Conservation (phyloP, 2,329 filamentous ascomycete genomes). For the Trichoderma pleuroti region DNA sequence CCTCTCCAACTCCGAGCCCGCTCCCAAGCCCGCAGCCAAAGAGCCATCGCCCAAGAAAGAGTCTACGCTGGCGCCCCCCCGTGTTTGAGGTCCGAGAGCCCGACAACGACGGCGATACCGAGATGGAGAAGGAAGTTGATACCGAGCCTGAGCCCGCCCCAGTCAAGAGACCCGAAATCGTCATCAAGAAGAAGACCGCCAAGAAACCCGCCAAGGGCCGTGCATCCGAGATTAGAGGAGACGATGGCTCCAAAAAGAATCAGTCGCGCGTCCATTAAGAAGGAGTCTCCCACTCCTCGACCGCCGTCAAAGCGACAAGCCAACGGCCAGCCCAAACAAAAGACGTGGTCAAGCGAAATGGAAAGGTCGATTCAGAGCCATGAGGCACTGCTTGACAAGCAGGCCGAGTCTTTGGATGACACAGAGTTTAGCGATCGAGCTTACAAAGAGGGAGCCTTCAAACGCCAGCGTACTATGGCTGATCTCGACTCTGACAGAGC, state of each 20-base stretch:
- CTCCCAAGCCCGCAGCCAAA: conserved; percentile 45
- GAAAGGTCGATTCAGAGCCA: conserved; percentile 40
- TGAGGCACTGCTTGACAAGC: conserved; percentile 42
- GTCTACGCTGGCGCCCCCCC: conserved; percentile 27
- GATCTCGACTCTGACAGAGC: conserved; percentile 60
- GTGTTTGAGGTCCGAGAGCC: conserved; percentile 34
- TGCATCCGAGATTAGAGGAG: conserved; percentile 49
- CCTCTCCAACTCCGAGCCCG: conserved; percentile 72
- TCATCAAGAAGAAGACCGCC: conserved; percentile 30
- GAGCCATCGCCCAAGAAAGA: conserved; percentile 22
- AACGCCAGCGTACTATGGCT: conserved; percentile 66
- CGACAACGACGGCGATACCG: conserved; percentile 31
- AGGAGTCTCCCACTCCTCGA: conserved; percentile 46
- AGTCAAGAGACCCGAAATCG: conserved; percentile 27
- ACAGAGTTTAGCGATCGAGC: conserved; percentile 42
- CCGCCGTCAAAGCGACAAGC: conserved; percentile 56
- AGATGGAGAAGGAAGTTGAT: conserved; percentile 36
- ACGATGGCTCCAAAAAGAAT: conserved; percentile 46
- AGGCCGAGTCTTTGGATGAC: conserved; percentile 45
- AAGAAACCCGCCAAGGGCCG: conserved; percentile 48
- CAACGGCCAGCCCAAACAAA: conserved; percentile 57
- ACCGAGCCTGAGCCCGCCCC: conserved; percentile 32
- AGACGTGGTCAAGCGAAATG: conserved; percentile 54
- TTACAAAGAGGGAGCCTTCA: conserved; percentile 57
- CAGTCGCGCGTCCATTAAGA: conserved; percentile 52